A percentile compares a stretch with the other conserved stretches of the same genome.
These are phyloP conservation scores for Fagus sylvatica DNA, from an alignment of 306 rosid species.

Conservation along the genomic window DNA sequence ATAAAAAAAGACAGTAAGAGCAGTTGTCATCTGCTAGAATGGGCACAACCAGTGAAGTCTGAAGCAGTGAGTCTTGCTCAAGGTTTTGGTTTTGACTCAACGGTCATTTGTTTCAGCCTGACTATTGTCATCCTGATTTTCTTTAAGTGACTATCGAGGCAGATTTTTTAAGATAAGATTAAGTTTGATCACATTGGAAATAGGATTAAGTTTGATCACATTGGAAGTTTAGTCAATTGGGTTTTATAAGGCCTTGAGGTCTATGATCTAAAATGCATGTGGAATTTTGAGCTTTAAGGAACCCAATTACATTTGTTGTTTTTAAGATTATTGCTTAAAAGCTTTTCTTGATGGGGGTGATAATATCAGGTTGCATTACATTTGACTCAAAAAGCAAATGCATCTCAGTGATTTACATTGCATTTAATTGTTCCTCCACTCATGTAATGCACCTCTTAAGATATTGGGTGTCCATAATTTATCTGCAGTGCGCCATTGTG, in stretches of 20 bases:
- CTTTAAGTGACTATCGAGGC: not conserved
- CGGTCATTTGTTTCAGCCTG: too few relatives aligned
- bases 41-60: not conserved
- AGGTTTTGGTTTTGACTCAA: not conserved
- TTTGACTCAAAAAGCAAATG: not conserved
- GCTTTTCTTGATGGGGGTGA: too few relatives aligned
- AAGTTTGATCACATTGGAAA: too few relatives aligned
- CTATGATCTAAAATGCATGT: not conserved
- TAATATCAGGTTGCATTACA: not conserved
- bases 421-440: not conserved
- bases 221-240: not conserved
- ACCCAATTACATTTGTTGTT: not conserved
- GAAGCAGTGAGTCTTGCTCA: not conserved
- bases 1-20: not conserved
- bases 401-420: not conserved
- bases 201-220: too few relatives aligned
- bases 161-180: not conserved
- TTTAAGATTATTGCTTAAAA: not conserved
- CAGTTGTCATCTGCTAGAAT: not conserved
- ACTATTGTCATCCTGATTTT: not conserved
- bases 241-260: not conserved
- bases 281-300: not conserved
- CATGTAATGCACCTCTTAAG: not conserved
- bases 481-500: constrained; percentile 68
- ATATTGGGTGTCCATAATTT: not conserved